phyloP scores from a whole-genome alignment of 345 rosid genomes.

The thale cress (Arabidopsis thaliana) region TAIR10.1 NC_003070.9:28145001-28145500 shows the following conservation, averaged over 20 bases:
- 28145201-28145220: neutral
- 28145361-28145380: neutral
- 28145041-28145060: neutral
- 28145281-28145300: conserved; percentile 7
- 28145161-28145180: neutral
- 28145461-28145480: conserved; percentile 41
- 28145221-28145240: neutral
- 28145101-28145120: neutral
- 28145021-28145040: neutral
- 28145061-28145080: neutral
- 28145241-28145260: neutral
- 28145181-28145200: neutral
- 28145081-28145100: neutral
- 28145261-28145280: conserved; percentile 22
- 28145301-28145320: conserved; percentile 22
- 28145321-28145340: neutral
- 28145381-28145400: neutral
- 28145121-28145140: conserved; percentile 9
- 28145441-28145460: conserved; percentile 33
- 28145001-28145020: neutral
- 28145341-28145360: conserved; percentile 31
- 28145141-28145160: neutral
- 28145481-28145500: conserved; percentile 33
- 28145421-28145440: conserved; percentile 34
- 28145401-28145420: neutral